These are phyloP conservation scores for Zalaria obscura DNA, from an alignment of 2,329 filamentous ascomycete species.

Conservation along the genomic window DNA sequence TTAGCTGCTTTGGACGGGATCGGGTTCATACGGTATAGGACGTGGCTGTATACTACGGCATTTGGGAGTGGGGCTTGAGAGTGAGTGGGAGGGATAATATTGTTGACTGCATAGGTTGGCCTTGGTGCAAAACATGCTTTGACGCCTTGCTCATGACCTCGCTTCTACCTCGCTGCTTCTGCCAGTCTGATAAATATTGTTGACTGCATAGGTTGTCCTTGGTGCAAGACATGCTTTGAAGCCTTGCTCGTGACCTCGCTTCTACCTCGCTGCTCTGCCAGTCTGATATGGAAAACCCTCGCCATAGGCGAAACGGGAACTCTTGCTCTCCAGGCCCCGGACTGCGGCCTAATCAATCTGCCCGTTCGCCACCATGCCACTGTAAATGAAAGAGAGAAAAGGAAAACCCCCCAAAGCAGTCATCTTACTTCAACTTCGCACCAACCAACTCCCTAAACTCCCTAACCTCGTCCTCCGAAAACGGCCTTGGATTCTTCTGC, in stretches of 20 bases:
- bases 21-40: not conserved
- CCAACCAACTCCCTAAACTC: slow-evolving; percentile 14
- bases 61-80: no score
- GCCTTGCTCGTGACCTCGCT: not conserved
- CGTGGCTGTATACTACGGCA: not conserved
- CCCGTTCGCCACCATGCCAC: no score
- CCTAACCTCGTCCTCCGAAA: slow-evolving; percentile 9
- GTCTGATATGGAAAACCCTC: no score
- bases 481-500: slow-evolving; percentile 8
- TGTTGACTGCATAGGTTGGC: no score
- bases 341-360: no score
- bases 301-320: no score
- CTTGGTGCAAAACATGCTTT: not conserved
- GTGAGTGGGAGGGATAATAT: no score
- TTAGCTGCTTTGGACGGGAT: not conserved
- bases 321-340: no score
- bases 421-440: slow-evolving; percentile 18
- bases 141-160: not conserved
- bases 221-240: not conserved
- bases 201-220: no score
- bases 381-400: not conserved
- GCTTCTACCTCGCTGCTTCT: not conserved
- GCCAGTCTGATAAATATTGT: not conserved
- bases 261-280: not conserved
- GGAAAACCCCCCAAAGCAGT: not conserved